These are phyloP conservation scores for Leccinum fallax DNA, from an alignment of 1,284 basidiomycete genomes.

Conservation along the genomic window DNA sequence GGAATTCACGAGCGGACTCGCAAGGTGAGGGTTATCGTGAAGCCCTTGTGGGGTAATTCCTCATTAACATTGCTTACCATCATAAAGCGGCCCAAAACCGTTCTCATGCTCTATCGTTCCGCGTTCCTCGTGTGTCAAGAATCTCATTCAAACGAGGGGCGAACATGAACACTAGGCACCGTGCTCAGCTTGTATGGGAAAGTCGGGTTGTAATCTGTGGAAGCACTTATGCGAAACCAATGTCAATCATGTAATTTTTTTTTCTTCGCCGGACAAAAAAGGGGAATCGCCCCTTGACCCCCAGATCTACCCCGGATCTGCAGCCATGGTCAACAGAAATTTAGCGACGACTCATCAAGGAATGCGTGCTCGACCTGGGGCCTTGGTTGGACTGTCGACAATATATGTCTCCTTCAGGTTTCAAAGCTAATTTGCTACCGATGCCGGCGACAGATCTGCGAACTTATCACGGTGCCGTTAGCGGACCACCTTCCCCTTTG, in stretches of 20 bases:
- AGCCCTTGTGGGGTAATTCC: neutral
- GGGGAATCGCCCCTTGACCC: too few relatives aligned
- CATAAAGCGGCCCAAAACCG: slow-evolving; percentile 23
- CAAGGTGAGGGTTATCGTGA: slow-evolving; percentile 13
- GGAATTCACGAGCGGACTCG: slow-evolving; percentile 30
- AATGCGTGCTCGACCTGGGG: too few relatives aligned
- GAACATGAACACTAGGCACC: neutral
- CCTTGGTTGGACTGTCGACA: too few relatives aligned
- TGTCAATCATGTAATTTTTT: too few relatives aligned
- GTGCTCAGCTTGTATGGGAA: neutral
- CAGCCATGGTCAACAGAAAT: too few relatives aligned
- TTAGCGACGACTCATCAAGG: too few relatives aligned
- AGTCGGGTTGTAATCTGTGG: neutral
- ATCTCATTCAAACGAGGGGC: slow-evolving; percentile 17
- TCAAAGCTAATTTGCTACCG: neutral
- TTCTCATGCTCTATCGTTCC: slow-evolving; percentile 28
- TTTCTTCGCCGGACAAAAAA: too few relatives aligned
- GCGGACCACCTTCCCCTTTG: too few relatives aligned
- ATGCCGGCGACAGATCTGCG: neutral
- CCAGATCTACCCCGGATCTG: too few relatives aligned
- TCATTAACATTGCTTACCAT: slow-evolving; percentile 7
- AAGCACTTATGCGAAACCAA: neutral
- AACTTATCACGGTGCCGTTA: neutral
- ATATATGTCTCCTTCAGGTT: neutral
- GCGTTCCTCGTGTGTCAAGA: slow-evolving; percentile 17